Evolutionary conservation across 2,329 filamentous ascomycete genomes (phyloP).

Genomic region (Biscogniauxia sp.): DNA sequence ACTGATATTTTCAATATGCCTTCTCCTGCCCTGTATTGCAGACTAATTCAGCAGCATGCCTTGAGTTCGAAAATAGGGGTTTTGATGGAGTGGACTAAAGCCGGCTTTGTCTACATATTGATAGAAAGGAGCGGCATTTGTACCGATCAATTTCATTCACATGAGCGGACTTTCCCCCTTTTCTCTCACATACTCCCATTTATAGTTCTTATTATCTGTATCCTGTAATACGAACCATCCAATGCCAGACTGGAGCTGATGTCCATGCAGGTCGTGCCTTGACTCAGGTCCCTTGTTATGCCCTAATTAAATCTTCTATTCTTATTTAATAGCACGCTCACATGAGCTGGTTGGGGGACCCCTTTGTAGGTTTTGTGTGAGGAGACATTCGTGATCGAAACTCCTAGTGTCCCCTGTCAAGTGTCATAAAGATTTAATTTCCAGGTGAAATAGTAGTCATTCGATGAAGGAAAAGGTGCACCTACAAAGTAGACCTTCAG

Average conservation of each 20-base stretch:
- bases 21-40: no score
- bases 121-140: neutral
- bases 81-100: neutral
- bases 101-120: neutral
- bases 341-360: neutral
- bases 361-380: no score
- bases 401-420: no score
- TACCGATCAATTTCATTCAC: neutral
- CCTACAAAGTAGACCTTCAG: no score
- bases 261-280: neutral
- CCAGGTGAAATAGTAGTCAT: no score
- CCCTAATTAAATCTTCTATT: neutral
- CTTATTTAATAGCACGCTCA: conserved; percentile 2
- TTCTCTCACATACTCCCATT: neutral
- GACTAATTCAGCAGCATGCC: no score
- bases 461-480: no score
- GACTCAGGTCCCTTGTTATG: neutral
- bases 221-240: neutral
- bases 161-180: neutral
- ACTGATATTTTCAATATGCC: no score
- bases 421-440: no score
- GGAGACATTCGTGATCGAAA: no score
- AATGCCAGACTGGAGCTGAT: neutral
- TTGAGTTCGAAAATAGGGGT: no score
- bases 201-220: no score